phyloP scores from a whole-genome alignment of 2,329 filamentous ascomycete species.

The Clonostachys chloroleuca region DNA sequence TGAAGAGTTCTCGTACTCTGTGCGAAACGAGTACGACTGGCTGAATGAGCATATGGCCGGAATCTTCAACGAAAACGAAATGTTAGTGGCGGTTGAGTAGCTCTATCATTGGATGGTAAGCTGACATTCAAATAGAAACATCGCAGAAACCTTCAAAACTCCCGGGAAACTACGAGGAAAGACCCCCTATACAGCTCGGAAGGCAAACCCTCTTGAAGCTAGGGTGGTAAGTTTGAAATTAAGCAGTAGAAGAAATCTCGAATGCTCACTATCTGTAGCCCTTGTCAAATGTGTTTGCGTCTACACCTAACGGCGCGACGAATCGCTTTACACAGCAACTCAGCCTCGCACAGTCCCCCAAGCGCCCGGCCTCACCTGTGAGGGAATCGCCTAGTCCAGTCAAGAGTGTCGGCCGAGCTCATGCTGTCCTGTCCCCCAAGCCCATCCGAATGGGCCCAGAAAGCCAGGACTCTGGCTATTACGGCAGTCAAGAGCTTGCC shows the following conservation, averaged over 20 bases:
- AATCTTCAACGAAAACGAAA: conserved; percentile 80
- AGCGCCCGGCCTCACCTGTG: conserved; percentile 51
- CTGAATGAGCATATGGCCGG: conserved; percentile 97
- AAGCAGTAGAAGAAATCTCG: not conserved
- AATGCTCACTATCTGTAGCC: conserved; percentile 38
- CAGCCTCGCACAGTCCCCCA: conserved; percentile 47
- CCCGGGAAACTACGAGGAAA: conserved; percentile 79
- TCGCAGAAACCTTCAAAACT: conserved; percentile 94
- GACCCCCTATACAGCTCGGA: conserved; percentile 69
- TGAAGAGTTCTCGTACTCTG: conserved; percentile 90
- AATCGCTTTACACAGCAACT: conserved; percentile 49
- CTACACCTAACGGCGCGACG: conserved; percentile 47
- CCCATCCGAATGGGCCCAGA: conserved; percentile 11
- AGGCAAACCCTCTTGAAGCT: conserved; percentile 49
- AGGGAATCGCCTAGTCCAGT: conserved; percentile 24
- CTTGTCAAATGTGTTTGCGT: conserved; percentile 53
- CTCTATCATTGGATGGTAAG: conserved; percentile 1
- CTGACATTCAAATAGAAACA: conserved; percentile 57
- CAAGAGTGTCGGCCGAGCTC: conserved; percentile 23
- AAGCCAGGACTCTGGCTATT: conserved; percentile 62
- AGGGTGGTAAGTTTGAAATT: conserved; percentile 53
- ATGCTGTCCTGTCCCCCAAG: conserved; percentile 23
- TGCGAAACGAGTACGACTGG: conserved; percentile 94
- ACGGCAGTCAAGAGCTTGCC: conserved; percentile 53
- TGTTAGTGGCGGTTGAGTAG: conserved; percentile 47